Evolutionary conservation across 108 stramenopile species (phyloP), one percentile per base, ranked within the genome.

Genomic region (Nannochloropsis gaditana): DNA sequence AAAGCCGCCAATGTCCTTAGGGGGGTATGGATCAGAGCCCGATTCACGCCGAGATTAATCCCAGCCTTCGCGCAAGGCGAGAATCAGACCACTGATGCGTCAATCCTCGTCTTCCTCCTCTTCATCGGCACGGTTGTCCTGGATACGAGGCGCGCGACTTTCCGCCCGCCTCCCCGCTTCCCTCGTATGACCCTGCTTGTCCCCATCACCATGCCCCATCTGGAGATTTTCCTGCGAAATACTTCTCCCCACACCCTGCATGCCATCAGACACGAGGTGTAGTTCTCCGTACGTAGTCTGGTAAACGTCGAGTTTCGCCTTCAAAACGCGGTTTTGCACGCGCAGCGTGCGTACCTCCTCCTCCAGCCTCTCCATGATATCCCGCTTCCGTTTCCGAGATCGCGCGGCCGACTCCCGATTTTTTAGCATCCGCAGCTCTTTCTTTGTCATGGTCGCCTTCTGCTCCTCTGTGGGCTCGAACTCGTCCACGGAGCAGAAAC

Each of bases 361-460:
- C n/a, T 73, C 59, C 59, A 73, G n/a, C 59, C n/a, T 15, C 6
- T 73, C 59, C 59, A 73, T 73, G 19, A 73, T 73, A n/a, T 73
- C 59, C 59, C 59, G 15, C 59, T 73, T 73, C 59, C 59, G 15
- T 73, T 73, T 73, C 15, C 59, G 59, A n/a, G 59, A 73, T n/a
- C 59, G 15, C 8, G 59, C 59, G 15, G 59, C 59, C 19, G 59
- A 73, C 59, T 73, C 59, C 59, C 59, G 15, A n/a, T 73, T 73
- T 73, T 73, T 73, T 1, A 73, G n/a, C 59, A 73, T 73, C 19
- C 59, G 59, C 2, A 73, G 8, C 6, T 73, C 59, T 8, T 73
- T 73, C 59, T 73, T 73, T 15, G 59, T 73, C 59, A 73, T 73
- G 19, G 59, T 73, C 19, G 59, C 59, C n/a, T 73, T 73, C 6